Percentiles rank a stretch among this genome's conserved stretches.
Evolutionary conservation across 2,329 filamentous ascomycete genomes (phyloP).

Genomic region (Trichoderma koningii): DNA sequence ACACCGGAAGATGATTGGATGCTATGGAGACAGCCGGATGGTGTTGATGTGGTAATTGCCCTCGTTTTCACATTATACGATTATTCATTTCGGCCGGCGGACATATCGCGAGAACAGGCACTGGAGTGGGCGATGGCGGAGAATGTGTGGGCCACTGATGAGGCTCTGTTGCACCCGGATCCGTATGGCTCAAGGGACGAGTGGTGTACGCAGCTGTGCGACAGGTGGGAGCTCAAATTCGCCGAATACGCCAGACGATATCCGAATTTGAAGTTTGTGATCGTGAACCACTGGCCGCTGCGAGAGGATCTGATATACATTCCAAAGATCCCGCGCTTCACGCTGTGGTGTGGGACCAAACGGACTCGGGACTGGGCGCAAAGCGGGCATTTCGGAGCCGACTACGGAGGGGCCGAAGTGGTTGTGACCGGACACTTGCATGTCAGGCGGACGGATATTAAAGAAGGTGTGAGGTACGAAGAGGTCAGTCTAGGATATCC

Average conservation of each 20-base stretch:
- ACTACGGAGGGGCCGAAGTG: slow-evolving; percentile 10
- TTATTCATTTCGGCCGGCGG: slow-evolving; percentile 16
- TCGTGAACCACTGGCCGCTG: slow-evolving; percentile 18
- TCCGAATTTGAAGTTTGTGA: slow-evolving; percentile 12
- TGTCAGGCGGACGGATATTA: slow-evolving; percentile 15
- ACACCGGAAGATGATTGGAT: slow-evolving; percentile 24
- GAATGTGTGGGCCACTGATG: slow-evolving; percentile 15
- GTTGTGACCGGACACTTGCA: slow-evolving; percentile 19
- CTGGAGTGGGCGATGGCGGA: slow-evolving; percentile 20
- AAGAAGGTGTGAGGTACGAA: slow-evolving; percentile 20
- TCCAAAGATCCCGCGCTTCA: slow-evolving; percentile 20
- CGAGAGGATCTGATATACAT: slow-evolving; percentile 14
- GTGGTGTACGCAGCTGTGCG: slow-evolving; percentile 15
- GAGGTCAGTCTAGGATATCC: slow-evolving; percentile 23
- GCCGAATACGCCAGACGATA: slow-evolving; percentile 11
- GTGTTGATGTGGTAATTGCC: slow-evolving; percentile 13
- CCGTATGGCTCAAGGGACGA: slow-evolving; percentile 13
- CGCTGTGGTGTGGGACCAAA: slow-evolving; percentile 20
- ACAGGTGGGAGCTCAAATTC: slow-evolving; percentile 19
- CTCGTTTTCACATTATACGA: slow-evolving; percentile 18
- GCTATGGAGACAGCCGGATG: slow-evolving; percentile 11
- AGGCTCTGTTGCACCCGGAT: slow-evolving; percentile 19
- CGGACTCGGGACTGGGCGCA: slow-evolving; percentile 10
- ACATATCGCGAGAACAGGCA: neutral
- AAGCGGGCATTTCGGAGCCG: slow-evolving; percentile 6